Base-by-base conservation (phyloP, 495 filamentous ascomycete genomes). In the Aspergillus cristatus region DNA sequence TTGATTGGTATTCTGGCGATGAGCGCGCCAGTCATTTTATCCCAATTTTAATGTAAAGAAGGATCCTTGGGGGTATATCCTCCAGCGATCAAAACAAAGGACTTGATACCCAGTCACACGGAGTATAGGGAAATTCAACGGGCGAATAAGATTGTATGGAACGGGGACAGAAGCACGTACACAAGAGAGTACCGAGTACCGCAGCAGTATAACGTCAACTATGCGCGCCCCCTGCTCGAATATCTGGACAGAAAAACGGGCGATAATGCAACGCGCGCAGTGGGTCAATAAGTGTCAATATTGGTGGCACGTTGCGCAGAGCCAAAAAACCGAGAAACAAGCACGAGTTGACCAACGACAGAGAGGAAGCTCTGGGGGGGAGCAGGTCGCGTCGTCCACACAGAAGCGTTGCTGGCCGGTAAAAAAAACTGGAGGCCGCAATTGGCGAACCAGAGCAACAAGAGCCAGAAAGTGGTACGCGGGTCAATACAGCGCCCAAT, bases 241-340 rank as follows among this genome's bases (percentile, higher is more conserved):
- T 35, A 37, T 41, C 37, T 35, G 30, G 42, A 37, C n/a, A n/a
- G n/a, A 46, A 42, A 30, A 34, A 41, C 40, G 41, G 40, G 47
- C 41, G 48, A 49, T 4, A 45, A 55, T 48, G 55, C 52, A 52
- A 59, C 57, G 55, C 57, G 57, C 54, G 51, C 38, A 50, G 53
- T 62, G 62, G 60, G 58, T 63, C 62, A 51, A 35, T 35, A 18
- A 17, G 18, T 16, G 38, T 39, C 43, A 48, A 35, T 41, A 45
- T 47, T 43, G 20, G 48, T 47, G 47, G 57, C 57, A 61, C 46
- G 55, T 61, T 55, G 57, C 37, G 54, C 58, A 60, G 47, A 48
- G 42, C 28, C 35, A 31, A 37, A 32, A 38, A 26, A 38, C 28
- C 35, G 34, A 39, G 33, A 38, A 25, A 38, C 28, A 37, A 41